Evolutionary conservation across 169 alveolate species (phyloP), one percentile per base, ranked within the genome.

Genomic region (Plasmodium adleri): DNA sequence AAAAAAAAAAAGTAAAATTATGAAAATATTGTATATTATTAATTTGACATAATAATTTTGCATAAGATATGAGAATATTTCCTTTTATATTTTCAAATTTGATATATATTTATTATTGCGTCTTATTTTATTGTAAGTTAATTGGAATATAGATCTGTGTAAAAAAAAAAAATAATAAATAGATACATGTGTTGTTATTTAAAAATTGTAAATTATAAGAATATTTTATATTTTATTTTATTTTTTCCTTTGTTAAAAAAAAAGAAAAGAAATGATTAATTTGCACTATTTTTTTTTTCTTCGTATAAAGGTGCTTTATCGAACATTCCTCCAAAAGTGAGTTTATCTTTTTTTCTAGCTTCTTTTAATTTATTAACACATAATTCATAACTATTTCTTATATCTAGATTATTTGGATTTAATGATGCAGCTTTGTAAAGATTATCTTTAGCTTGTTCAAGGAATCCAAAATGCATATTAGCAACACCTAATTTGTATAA

Each of bases 401-500:
- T 94, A 43, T 95, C 97, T n/a, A 87, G 64, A 39, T 94, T 95
- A 32, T 93, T 90, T 15, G 96, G 96, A 71, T 92, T 95, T 28
- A 92, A 71, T 22, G 86, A 88, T n/a, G 93, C 90, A 22, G 95
- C 91, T 50, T 88, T 72, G 59, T 75, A 86, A 13, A 95, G 74
- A 68, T 94, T 96, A 1, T 67, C 85, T 17, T 87, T 66, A 0
- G 97, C 96, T 20, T 88, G 96, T 9, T 91, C 95, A 43, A 93
- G 74, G 56, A 86, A 76, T 60, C 92, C 95, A 63, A 88, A 54
- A 45, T 92, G 80, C 73, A 93, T 59, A 43, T 96, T 70, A n/a
- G 97, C 97, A 13, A 95, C 88, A 0, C 96, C 97, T 26, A 95
- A 74, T 22, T 96, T 92, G 63, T 88, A 95, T 68, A 91, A 85